These are phyloP conservation scores for Trichoderma brevicompactum DNA, from an alignment of 2,329 filamentous ascomycete species.

Conservation along the genomic window DNA sequence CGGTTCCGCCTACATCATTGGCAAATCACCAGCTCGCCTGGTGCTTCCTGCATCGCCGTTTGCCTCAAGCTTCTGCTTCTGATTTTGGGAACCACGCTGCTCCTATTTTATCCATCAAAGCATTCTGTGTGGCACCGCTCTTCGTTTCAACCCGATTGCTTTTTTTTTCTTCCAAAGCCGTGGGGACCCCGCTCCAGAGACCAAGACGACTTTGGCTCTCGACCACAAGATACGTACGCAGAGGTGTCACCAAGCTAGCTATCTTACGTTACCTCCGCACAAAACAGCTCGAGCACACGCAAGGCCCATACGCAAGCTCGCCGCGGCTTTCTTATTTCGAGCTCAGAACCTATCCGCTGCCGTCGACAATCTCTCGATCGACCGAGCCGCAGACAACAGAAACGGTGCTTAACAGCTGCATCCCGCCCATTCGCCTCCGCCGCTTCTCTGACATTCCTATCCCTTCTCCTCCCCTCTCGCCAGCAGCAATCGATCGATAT, in stretches of 20 bases:
- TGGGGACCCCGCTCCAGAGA: conserved; percentile 1
- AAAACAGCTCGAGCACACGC: conserved; percentile 22
- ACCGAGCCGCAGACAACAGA: background rate
- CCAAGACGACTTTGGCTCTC: background rate
- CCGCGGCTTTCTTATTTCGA: background rate
- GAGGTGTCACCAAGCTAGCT: conserved; percentile 24
- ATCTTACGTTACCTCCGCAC: conserved; percentile 23
- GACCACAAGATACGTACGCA: conserved; percentile 7
- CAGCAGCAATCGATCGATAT: background rate
- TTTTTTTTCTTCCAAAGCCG: background rate
- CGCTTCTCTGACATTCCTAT: background rate
- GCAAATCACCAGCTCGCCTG: conserved; percentile 15
- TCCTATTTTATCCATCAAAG: background rate
- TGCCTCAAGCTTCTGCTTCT: background rate
- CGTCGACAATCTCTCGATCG: background rate
- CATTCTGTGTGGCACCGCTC: background rate
- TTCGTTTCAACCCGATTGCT: background rate
- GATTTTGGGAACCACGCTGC: background rate
- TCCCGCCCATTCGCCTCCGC: conserved; percentile 3
- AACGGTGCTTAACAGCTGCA: background rate
- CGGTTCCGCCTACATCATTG: background rate
- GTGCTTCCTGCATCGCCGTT: background rate
- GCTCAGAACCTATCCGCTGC: background rate
- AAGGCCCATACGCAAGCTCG: conserved; percentile 22
- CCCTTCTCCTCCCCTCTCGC: background rate